Evolutionary conservation across 1,284 basidiomycete genomes (phyloP).

Genomic region (Hymenochaete sp.): DNA sequence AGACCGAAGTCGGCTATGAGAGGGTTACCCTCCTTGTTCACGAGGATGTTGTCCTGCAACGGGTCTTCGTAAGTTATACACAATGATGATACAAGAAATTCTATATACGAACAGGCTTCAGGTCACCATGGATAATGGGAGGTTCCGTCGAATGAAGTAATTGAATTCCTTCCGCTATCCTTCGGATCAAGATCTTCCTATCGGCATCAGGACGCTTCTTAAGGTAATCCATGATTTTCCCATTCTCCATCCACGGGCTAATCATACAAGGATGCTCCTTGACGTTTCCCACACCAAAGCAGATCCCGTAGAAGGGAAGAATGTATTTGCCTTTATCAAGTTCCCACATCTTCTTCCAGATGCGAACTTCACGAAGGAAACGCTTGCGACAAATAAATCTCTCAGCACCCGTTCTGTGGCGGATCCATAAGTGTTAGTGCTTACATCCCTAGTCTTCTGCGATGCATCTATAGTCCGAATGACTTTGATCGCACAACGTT

Average conservation of each 20-base stretch:
- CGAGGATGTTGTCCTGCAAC: conserved; percentile 42
- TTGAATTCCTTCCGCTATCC: conserved; percentile 37
- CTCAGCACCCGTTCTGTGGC: neutral
- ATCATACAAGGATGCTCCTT: too few species aligned
- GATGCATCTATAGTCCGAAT: conserved; percentile 40
- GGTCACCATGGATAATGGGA: conserved; percentile 45
- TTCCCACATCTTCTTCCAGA: conserved; percentile 48
- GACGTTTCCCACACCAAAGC: conserved; percentile 44
- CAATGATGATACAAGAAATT: neutral
- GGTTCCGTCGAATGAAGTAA: conserved; percentile 42
- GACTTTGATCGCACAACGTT: conserved; percentile 49
- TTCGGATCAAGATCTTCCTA: conserved; percentile 35
- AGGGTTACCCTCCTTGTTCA: conserved; percentile 38
- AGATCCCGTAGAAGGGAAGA: conserved; percentile 48
- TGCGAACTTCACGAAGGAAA: conserved; percentile 42
- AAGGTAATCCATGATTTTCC: conserved; percentile 40
- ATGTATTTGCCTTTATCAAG: conserved; percentile 41
- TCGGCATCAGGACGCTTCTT: conserved; percentile 30
- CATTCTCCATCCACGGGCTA: conserved; percentile 47
- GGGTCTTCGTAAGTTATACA: neutral
- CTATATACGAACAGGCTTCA: conserved; percentile 37
- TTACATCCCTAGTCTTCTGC: conserved; percentile 35
- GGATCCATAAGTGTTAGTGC: conserved; percentile 14
- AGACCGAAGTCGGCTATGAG: conserved; percentile 52
- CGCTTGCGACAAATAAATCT: conserved; percentile 28